Evolutionary conservation across 2,329 filamentous ascomycete genomes (phyloP).

Genomic region (Cryphonectria nitschkei): DNA sequence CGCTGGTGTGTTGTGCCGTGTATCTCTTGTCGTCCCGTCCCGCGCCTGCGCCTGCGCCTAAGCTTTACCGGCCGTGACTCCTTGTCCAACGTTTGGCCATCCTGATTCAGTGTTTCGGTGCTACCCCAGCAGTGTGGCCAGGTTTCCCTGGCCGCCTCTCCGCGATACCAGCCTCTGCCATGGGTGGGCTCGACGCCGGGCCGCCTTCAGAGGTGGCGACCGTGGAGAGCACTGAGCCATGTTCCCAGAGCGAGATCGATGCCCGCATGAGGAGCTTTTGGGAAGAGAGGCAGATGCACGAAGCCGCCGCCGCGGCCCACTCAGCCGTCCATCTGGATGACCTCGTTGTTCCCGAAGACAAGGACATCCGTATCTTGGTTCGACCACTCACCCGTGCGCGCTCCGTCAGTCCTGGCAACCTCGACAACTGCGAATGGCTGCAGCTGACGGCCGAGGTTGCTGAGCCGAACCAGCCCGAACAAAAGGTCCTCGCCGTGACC

Average conservation of each 20-base stretch:
- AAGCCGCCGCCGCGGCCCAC: conserved; percentile 38
- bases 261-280: conserved; percentile 51
- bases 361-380: conserved; percentile 61
- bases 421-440: conserved; percentile 60
- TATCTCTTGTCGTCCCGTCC: conserved; percentile 26
- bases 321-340: conserved; percentile 58
- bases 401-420: conserved; percentile 57
- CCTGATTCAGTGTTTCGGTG: background rate
- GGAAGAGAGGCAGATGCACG: conserved; percentile 46
- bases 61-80: conserved; percentile 28
- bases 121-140: conserved; percentile 12
- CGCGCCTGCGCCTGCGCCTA: conserved; percentile 9
- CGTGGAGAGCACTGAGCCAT: conserved; percentile 61
- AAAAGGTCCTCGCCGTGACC: conserved; percentile 62
- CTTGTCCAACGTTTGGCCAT: conserved; percentile 11
- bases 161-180: conserved; percentile 36
- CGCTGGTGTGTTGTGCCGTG: background rate
- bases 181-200: conserved; percentile 49
- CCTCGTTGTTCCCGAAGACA: conserved; percentile 48
- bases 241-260: conserved; percentile 60
- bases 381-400: conserved; percentile 57
- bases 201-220: conserved; percentile 32
- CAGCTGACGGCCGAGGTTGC: conserved; percentile 58
- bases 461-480: conserved; percentile 53
- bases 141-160: conserved; percentile 21